Conservation (phyloP, 2,329 filamentous ascomycete species). For the Xylariales sp. region DNA sequence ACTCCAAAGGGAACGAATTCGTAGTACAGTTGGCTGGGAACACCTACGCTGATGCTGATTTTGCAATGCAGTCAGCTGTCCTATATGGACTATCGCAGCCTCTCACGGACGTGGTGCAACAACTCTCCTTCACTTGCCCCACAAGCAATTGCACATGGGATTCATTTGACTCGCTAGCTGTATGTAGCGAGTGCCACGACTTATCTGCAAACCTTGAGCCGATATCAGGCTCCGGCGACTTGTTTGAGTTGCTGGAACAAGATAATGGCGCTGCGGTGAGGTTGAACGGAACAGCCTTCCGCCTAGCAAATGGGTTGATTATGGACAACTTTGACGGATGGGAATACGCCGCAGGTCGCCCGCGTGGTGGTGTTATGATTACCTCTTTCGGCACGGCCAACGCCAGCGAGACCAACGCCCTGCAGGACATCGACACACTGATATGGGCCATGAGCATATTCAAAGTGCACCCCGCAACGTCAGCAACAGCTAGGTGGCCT, state of each 20-base stretch:
- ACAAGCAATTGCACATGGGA: conserved; percentile 1
- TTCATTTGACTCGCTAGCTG: conserved; percentile 1
- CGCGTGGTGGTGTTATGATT: neutral
- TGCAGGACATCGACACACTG: conserved; percentile 1
- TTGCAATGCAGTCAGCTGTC: conserved; percentile 1
- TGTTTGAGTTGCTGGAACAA: neutral
- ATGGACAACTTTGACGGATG: neutral
- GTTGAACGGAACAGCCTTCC: neutral
- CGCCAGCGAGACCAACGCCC: neutral
- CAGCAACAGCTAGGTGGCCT: no score
- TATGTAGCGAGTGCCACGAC: conserved; percentile 3
- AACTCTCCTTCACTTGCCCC: neutral
- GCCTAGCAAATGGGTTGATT: neutral
- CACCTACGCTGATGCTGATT: neutral
- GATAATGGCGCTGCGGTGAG: neutral
- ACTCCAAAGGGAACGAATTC: neutral
- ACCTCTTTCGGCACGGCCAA: neutral
- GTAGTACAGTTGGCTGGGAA: neutral
- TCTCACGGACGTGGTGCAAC: neutral
- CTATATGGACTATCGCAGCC: neutral
- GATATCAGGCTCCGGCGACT: neutral
- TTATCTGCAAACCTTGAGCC: neutral
- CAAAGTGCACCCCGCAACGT: neutral
- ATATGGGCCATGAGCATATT: conserved; percentile 1
- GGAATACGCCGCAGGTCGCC: neutral